Base-by-base conservation (phyloP, 2,329 filamentous ascomycete species). In the Stagonosporopsis chrysanthemi region DNA sequence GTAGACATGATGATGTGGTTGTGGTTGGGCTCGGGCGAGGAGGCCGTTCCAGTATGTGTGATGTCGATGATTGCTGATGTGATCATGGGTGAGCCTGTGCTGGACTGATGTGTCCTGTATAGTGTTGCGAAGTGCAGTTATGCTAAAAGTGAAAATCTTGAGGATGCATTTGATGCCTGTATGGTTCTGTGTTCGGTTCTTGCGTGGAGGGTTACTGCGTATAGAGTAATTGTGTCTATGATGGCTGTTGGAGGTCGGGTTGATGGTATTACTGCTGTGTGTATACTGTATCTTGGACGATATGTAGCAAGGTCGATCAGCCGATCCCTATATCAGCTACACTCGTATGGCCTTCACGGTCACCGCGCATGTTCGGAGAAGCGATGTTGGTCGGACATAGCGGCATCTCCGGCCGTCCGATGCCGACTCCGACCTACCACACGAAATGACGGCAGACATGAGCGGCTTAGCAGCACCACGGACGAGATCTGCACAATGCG, bases 391-490 rank as follows among this genome's bases (percentile, higher is more conserved):
- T 41, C 45, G 52, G 52, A 56, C 22, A 39, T 35, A 33, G 31
- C 33, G 24, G n/a, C 46, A 33, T 29, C 33, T 43, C 50, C 56
- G 40, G 33, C 40, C 15, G 17, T 44, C 33, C 40, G 28, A n/a
- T 14, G 4, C 44, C 52, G 46, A 45, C 40, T 56, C 52, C 52
- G 52, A 50, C 7, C n/a, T 22, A 31, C 24, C 22, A 14, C 23
- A 22, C 7, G 38, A 24, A 24, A 24, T 17, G 15, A 7, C 14
- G n/a, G 31, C 31, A 14, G 4, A 33, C 15, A 6, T 8, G 14
- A 15, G 31, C 31, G 31, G 31, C 31, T 7, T 33, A 4, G 11
- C 5, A 33, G 4, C 31, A 33, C 12, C 15, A 33, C 14, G 31
- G 31, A 33, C 31, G 31, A 33, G n/a, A n/a, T 33, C 14, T 33